Percentiles rank a stretch among this genome's conserved stretches.
phyloP scores from a whole-genome alignment of 2,329 filamentous ascomycete genomes.

The Fusarium dlaminii region DNA sequence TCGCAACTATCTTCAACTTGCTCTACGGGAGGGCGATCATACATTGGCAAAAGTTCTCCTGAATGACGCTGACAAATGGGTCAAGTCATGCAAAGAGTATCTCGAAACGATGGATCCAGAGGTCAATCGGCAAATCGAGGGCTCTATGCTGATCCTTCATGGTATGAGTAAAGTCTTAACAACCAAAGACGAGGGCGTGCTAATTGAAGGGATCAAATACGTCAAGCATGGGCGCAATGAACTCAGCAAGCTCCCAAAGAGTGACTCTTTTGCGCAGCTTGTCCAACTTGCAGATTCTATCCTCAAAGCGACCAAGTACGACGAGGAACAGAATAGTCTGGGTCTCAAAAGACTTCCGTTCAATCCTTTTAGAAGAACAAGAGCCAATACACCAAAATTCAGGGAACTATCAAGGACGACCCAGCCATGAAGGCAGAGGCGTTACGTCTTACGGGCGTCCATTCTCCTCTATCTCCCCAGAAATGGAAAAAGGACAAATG shows the following conservation, averaged over 20 bases:
- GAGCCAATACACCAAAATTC: neutral
- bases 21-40: neutral
- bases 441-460: neutral
- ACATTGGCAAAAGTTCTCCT: constrained; percentile 5
- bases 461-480: constrained; percentile 18
- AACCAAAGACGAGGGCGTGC: neutral
- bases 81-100: constrained; percentile 1
- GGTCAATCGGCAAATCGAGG: constrained; percentile 2
- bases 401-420: neutral
- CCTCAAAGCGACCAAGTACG: neutral
- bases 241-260: neutral
- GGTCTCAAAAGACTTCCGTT: neutral
- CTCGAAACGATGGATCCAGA: constrained; percentile 19
- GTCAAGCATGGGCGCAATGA: neutral
- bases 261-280: constrained; percentile 3
- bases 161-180: constrained; percentile 2
- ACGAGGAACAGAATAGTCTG: neutral
- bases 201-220: neutral
- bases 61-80: constrained; percentile 11
- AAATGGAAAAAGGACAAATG: neutral
- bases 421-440: neutral
- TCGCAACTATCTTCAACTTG: constrained; percentile 21
- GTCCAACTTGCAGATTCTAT: neutral
- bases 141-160: constrained; percentile 16
- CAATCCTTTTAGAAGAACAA: neutral